Percentiles rank a stretch among this genome's conserved stretches.
phyloP scores from a whole-genome alignment of 2,329 filamentous ascomycete genomes.

The Echinosphaeria canescens region DNA sequence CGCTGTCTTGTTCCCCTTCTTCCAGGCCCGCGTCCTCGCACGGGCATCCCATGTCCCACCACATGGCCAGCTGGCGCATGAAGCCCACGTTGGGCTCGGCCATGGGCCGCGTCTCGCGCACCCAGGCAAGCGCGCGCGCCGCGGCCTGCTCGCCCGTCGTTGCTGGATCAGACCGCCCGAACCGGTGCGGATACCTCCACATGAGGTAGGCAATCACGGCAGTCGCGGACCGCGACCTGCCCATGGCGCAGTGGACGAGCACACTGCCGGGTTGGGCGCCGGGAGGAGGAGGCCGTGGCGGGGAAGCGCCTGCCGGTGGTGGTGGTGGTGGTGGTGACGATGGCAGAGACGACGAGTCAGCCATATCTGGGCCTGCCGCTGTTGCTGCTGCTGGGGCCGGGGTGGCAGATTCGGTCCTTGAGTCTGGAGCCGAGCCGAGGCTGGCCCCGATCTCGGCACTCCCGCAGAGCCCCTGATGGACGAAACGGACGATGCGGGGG shows the following conservation, averaged over 20 bases:
- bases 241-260: constrained; percentile 66
- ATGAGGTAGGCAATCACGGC: constrained; percentile 73
- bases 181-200: constrained; percentile 34
- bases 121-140: constrained; percentile 38
- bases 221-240: constrained; percentile 80
- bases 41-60: constrained; percentile 72
- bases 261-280: constrained; percentile 17
- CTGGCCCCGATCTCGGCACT: neutral
- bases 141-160: constrained; percentile 23
- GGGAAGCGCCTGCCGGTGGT: neutral
- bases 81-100: constrained; percentile 86
- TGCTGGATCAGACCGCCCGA: constrained; percentile 23
- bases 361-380: too few relatives aligned
- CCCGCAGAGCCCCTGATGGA: constrained; percentile 44
- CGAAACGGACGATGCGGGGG: constrained; percentile 59
- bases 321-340: neutral
- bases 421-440: neutral
- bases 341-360: too few relatives aligned
- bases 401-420: too few relatives aligned
- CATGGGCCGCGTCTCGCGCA: constrained; percentile 50
- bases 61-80: constrained; percentile 71
- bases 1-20: too few relatives aligned
- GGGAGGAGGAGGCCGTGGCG: constrained; percentile 3
- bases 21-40: too few relatives aligned
- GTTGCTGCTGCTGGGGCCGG: too few relatives aligned